Percentiles rank a stretch among this genome's conserved stretches.
phyloP scores from a whole-genome alignment of 1,284 basidiomycete species.

The Trichosporon coremiiforme region DNA sequence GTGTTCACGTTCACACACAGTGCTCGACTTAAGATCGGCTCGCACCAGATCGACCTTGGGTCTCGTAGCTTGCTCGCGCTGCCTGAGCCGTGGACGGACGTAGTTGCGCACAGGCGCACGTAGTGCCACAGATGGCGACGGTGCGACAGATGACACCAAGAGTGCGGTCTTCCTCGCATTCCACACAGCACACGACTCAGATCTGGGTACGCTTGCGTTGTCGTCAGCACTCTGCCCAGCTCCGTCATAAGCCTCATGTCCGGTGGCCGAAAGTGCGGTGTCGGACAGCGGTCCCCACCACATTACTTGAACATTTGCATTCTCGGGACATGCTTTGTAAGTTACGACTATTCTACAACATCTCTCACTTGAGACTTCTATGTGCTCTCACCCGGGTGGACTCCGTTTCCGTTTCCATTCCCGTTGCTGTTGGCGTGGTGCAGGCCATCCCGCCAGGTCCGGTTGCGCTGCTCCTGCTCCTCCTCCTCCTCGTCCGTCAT shows the following conservation, averaged over 20 bases:
- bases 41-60: neutral
- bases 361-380: neutral
- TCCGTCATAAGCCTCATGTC: neutral
- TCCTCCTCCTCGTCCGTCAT: constrained; percentile 70
- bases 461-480: constrained; percentile 59
- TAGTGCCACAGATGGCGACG: neutral
- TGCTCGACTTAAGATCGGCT: neutral
- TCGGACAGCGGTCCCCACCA: too few species aligned
- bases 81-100: neutral
- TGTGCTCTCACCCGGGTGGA: neutral
- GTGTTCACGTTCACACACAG: constrained; percentile 4
- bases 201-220: neutral
- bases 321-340: neutral
- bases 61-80: neutral
- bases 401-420: neutral
- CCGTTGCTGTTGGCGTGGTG: constrained; percentile 12
- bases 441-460: neutral
- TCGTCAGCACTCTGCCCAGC: neutral
- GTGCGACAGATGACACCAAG: neutral
- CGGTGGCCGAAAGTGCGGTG: neutral
- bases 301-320: neutral
- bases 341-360: neutral
- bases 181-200: neutral
- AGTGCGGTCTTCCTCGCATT: neutral
- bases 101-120: neutral